Evolutionary conservation across 1,284 basidiomycete species (phyloP), one percentile per base, ranked within the genome.

Genomic region (Irpex rosettiformis): DNA sequence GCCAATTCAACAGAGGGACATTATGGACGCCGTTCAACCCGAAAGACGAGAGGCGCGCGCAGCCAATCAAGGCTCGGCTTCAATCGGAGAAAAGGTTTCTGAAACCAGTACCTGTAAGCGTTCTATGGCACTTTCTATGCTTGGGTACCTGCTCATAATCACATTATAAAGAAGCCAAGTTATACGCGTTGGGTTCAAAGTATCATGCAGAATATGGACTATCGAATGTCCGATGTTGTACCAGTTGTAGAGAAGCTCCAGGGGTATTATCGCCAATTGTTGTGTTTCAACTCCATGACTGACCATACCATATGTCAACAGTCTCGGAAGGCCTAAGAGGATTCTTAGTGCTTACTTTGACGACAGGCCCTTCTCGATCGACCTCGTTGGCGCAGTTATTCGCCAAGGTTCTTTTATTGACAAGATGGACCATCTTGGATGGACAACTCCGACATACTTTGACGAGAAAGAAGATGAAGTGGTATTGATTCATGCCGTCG

Each of bases 401-500:
- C 53, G 54, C 27, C 53, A 52, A 28, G 54, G 57, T 51, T 40
- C 54, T 13, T 61, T 61, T 29, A 28, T 58, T 16, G 60, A 61
- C 48, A 58, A 66, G 64, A 65, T 66, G 64, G 37, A 60, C 42
- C 28, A 49, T 6, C 57, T 65, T 18, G 61, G 61, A 3, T 66
- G 65, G 65, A 61, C 58, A 4, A 25, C 56, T 4, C 47, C 58
- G 5, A 60, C 56, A 3, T 61, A 51, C 42, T 66, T 66, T 45
- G 64, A 65, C 18, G 42, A 54, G 28, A 33, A 53, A 13, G 57
- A 59, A 29, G 64, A 66, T 45, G 59, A 64, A 29, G 16, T 58
- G 8, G 64, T 65, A 7, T 55, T 66, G 18, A 42, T 51, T 1
- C 65, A 65, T 29, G 55, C 61, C 4, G 61, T 60, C 33, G 52